Evolutionary conservation across 352 stramenopile genomes (phyloP).

Genomic region (Globisporangium canariense): DNA sequence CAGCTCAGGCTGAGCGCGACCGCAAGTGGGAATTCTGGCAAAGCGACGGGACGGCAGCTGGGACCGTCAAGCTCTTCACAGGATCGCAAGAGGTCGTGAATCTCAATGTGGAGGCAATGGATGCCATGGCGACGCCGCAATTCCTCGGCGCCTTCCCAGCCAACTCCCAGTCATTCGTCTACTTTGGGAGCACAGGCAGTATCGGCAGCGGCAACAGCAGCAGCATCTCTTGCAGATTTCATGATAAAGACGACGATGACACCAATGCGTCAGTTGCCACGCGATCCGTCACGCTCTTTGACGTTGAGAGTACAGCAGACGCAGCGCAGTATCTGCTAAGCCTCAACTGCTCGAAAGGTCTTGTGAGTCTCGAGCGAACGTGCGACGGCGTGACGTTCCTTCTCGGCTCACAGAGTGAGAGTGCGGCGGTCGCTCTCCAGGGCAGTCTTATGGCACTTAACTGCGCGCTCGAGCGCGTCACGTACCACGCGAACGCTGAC

Average conservation of each 20-base stretch:
- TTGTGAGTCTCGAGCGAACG: conserved; percentile 30
- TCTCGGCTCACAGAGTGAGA: not conserved
- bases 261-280: not conserved
- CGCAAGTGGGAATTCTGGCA: conserved; percentile 46
- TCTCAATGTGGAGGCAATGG: conserved; percentile 32
- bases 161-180: conserved; percentile 21
- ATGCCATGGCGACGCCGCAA: conserved; percentile 16
- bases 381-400: conserved; percentile 12
- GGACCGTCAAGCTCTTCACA: conserved; percentile 34
- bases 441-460: conserved; percentile 38
- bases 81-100: conserved; percentile 29
- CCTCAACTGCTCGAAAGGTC: conserved; percentile 34
- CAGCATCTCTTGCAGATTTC: not conserved
- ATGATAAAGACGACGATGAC: conserved; percentile 9
- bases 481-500: conserved; percentile 34
- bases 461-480: conserved; percentile 45
- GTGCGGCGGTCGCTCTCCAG: conserved; percentile 18
- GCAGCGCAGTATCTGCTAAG: conserved; percentile 15
- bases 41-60: conserved; percentile 40
- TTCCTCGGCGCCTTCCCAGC: conserved; percentile 6
- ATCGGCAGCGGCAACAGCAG: no score
- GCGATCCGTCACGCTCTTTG: conserved; percentile 41
- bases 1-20: conserved; percentile 32
- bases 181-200: conserved; percentile 18
- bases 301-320: conserved; percentile 17